Evolutionary conservation across 176 grass and related monocot species (phyloP).

Genomic region (Oryza longistaminata): DNA sequence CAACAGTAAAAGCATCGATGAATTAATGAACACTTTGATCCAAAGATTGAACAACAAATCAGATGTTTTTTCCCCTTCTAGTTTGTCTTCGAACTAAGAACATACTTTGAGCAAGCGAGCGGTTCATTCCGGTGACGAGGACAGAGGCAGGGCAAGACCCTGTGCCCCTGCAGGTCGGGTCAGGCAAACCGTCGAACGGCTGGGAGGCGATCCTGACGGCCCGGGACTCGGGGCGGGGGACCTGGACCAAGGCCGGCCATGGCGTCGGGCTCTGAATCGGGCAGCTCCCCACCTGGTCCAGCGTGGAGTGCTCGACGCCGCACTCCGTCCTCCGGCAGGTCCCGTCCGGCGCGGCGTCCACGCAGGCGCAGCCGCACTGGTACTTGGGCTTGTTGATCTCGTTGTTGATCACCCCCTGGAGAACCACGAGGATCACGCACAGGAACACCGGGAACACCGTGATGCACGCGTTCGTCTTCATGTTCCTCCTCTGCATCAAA

Average conservation of each 20-base stretch:
- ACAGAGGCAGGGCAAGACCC: slow-evolving; percentile 60
- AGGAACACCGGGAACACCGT: slow-evolving; percentile 71
- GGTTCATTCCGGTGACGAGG: slow-evolving; percentile 73
- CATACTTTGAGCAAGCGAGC: slow-evolving; percentile 67
- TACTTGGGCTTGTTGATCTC: slow-evolving; percentile 76
- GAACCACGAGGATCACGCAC: slow-evolving; percentile 56
- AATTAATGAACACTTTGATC: background rate
- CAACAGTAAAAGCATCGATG: background rate
- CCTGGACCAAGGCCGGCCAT: slow-evolving; percentile 78
- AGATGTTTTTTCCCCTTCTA: background rate
- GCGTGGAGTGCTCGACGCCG: slow-evolving; percentile 70
- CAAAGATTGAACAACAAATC: background rate
- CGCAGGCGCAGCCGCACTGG: slow-evolving; percentile 67
- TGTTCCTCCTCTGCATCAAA: slow-evolving; percentile 64
- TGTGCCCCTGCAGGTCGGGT: slow-evolving; percentile 45
- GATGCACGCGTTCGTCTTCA: slow-evolving; percentile 80
- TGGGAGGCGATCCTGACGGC: slow-evolving; percentile 24
- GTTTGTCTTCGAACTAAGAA: background rate
- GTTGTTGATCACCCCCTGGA: slow-evolving; percentile 60
- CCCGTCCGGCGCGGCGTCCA: slow-evolving; percentile 37
- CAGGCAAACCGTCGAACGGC: slow-evolving; percentile 48
- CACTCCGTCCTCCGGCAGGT: slow-evolving; percentile 65
- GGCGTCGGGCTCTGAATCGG: slow-evolving; percentile 52
- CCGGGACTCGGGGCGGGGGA: slow-evolving; percentile 55
- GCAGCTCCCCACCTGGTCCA: slow-evolving; percentile 72